phyloP scores from a whole-genome alignment of 352 stramenopile species.

The Phytophthora ramorum region DNA sequence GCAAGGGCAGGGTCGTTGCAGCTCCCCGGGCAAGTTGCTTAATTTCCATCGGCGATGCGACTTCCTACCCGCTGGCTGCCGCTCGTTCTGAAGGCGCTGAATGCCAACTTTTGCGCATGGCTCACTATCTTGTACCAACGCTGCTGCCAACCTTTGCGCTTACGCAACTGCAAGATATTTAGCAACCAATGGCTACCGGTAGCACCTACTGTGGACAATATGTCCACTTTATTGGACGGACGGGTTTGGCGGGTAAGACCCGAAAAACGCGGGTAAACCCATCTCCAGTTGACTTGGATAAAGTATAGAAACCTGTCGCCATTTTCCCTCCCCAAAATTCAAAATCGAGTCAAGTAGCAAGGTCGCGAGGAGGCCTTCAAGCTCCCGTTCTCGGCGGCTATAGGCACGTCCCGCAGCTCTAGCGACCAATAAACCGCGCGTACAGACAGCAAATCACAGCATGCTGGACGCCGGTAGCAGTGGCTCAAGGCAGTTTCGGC shows the following conservation, averaged over 20 bases:
- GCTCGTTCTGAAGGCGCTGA: no score
- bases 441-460: background rate
- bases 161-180: no score
- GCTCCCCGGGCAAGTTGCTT: no score
- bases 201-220: no score
- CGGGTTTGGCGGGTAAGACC: conserved; percentile 24
- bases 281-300: conserved; percentile 2
- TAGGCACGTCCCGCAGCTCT: background rate
- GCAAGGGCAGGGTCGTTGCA: no score
- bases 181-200: no score
- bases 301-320: conserved; percentile 5
- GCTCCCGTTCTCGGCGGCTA: conserved; percentile 4
- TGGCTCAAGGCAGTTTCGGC: conserved; percentile 23
- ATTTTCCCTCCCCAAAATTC: conserved; percentile 30
- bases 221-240: background rate
- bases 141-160: background rate
- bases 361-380: conserved; percentile 52
- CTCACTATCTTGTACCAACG: no score
- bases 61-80: no score
- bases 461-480: conserved; percentile 43
- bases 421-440: background rate
- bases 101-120: no score
- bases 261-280: conserved; percentile 32
- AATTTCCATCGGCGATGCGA: no score
- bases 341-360: conserved; percentile 58